A percentile compares a stretch with the other conserved stretches of the same genome.
Evolutionary conservation across 2,329 filamentous ascomycete genomes (phyloP).

Genomic region (Colletotrichum australisinense): DNA sequence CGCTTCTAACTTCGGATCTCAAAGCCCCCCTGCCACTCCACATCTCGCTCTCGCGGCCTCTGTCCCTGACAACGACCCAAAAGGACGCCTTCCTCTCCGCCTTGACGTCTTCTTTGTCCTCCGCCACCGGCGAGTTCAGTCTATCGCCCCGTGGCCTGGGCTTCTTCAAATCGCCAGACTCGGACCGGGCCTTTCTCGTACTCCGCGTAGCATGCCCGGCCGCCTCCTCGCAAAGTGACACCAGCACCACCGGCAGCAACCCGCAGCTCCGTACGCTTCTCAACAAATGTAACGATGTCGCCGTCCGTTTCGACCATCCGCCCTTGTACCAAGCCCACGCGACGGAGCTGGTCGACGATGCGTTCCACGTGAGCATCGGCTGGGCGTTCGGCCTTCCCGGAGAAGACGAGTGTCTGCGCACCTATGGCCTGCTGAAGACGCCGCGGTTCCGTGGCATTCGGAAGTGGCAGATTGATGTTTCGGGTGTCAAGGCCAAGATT

Average conservation of each 20-base stretch:
- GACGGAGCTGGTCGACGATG: constrained; percentile 48
- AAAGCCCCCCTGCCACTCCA: constrained; percentile 85
- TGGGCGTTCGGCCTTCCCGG: constrained; percentile 76
- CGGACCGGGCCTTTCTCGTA: constrained; percentile 86
- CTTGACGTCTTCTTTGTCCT: constrained; percentile 59
- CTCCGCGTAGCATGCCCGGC: constrained; percentile 64
- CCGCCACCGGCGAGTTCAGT: constrained; percentile 47
- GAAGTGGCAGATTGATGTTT: constrained; percentile 63
- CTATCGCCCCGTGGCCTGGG: constrained; percentile 53
- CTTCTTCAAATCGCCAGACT: constrained; percentile 65
- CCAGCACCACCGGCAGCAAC: constrained; percentile 49
- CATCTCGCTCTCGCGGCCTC: constrained; percentile 87
- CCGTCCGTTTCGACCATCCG: constrained; percentile 72
- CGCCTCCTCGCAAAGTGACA: not conserved
- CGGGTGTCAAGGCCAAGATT: constrained; percentile 78
- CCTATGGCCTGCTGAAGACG: constrained; percentile 44
- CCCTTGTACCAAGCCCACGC: constrained; percentile 69
- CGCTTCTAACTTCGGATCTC: constrained; percentile 81
- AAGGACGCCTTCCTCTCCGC: constrained; percentile 74
- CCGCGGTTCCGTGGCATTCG: constrained; percentile 44
- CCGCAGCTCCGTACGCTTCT: constrained; percentile 73
- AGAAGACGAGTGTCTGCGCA: constrained; percentile 52
- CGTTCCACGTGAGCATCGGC: constrained; percentile 90
- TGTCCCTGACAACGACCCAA: constrained; percentile 78
- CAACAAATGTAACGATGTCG: constrained; percentile 72